These are phyloP conservation scores for Fonsecaea pedrosoi DNA, from an alignment of 2,329 filamentous ascomycete species.

Conservation along the genomic window DNA sequence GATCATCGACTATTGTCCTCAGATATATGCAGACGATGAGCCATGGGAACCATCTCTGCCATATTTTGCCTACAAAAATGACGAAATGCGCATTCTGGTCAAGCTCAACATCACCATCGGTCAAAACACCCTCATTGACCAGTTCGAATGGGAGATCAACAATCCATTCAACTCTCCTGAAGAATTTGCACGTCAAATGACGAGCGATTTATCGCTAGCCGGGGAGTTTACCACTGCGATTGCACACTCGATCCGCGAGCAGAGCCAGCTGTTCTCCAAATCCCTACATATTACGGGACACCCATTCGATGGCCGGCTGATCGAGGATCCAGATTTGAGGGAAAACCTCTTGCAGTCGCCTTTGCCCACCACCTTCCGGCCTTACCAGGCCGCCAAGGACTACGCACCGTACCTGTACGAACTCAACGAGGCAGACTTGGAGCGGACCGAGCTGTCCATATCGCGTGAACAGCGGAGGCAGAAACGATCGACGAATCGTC, in stretches of 20 bases:
- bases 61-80: slow-evolving; percentile 95
- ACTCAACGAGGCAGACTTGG: slow-evolving; percentile 85
- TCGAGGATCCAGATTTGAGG: slow-evolving; percentile 90
- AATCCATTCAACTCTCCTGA: slow-evolving; percentile 92
- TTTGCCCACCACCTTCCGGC: slow-evolving; percentile 80
- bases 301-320: slow-evolving; percentile 89
- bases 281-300: slow-evolving; percentile 93
- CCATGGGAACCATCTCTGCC: slow-evolving; percentile 87
- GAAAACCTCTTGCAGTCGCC: slow-evolving; percentile 86
- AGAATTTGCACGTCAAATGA: slow-evolving; percentile 89
- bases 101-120: slow-evolving; percentile 98
- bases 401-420: slow-evolving; percentile 94
- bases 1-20: slow-evolving; percentile 89
- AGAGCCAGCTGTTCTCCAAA: slow-evolving; percentile 90
- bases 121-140: slow-evolving; percentile 89
- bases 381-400: slow-evolving; percentile 91
- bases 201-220: slow-evolving; percentile 84
- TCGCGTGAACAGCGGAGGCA: slow-evolving; percentile 92
- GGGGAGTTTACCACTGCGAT: slow-evolving; percentile 98
- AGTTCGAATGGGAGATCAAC: slow-evolving; percentile 99
- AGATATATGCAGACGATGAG: slow-evolving; percentile 87
- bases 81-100: slow-evolving; percentile 95
- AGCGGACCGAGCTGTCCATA: slow-evolving; percentile 89
- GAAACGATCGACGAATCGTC: slow-evolving; percentile 91
- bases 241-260: slow-evolving; percentile 95